Evolutionary conservation across 495 filamentous ascomycete species (phyloP).

Genomic region (Neurospora discreta): DNA sequence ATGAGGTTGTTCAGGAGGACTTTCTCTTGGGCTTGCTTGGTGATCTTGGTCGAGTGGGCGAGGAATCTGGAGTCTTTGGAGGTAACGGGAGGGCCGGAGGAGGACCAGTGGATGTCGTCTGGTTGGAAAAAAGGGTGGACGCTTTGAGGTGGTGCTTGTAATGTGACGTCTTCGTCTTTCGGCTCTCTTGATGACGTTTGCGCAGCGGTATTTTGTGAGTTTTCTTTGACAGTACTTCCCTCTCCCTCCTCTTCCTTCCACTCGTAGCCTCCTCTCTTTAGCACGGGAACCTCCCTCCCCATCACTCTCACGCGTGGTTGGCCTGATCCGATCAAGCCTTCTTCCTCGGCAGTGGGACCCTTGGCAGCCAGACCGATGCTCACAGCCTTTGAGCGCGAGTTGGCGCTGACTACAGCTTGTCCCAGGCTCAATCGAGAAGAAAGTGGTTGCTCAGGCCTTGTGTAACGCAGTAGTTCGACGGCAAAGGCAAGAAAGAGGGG

Average conservation of each 20-base stretch:
- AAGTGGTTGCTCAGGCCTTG: slow-evolving; percentile 75
- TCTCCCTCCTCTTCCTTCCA: slow-evolving; percentile 37
- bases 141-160: slow-evolving; percentile 1
- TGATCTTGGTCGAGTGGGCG: slow-evolving; percentile 34
- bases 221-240: background rate
- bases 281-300: slow-evolving; percentile 57
- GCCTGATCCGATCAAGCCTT: slow-evolving; percentile 57
- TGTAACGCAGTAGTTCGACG: slow-evolving; percentile 57
- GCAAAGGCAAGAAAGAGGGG: slow-evolving; percentile 76
- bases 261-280: slow-evolving; percentile 69
- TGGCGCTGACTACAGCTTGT: slow-evolving; percentile 69
- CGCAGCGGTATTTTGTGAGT: background rate
- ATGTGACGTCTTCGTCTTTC: background rate
- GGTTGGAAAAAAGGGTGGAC: slow-evolving; percentile 3
- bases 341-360: slow-evolving; percentile 53
- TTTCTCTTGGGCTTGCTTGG: slow-evolving; percentile 23
- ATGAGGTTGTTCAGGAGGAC: slow-evolving; percentile 30
- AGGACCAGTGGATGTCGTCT: slow-evolving; percentile 21
- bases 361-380: slow-evolving; percentile 55
- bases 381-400: slow-evolving; percentile 62
- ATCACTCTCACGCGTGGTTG: slow-evolving; percentile 60
- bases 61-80: slow-evolving; percentile 41
- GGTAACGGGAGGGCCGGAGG: slow-evolving; percentile 29
- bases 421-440: slow-evolving; percentile 68
- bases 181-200: background rate